Evolutionary conservation across 495 filamentous ascomycete species (phyloP), one percentile per base, ranked within the genome.

Genomic region (Acidiella bohemica): DNA sequence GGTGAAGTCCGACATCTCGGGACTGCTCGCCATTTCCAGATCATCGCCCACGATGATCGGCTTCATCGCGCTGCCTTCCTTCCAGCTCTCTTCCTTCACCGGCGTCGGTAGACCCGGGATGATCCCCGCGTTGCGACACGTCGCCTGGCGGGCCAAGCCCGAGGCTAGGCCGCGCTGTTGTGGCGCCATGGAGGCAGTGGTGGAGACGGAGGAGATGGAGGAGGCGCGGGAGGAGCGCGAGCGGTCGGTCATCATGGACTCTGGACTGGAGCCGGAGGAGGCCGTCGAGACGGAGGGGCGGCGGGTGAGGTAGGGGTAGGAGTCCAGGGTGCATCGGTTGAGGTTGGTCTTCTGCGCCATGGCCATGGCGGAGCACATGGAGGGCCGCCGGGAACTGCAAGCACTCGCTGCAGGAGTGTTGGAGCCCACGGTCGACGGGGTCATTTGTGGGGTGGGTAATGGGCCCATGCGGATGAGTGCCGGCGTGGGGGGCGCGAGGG

Each of bases 371-470:
- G 74, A 67, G 49, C 76, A 67, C 73, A 93, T 87, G 13, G 83
- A 81, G 4, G 75, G 68, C 42, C 62, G 75, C 52, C 65, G 66
- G 25, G 62, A 63, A 39, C 61, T 58, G 40, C 61, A 66, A 61
- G 70, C 67, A 80, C 81, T 80, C 81, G 68, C 87, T 65, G 87
- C 86, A 82, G 88, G 88, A 80, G 87, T 92, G 64, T 66, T 73
- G 53, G 75, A 76, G 59, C 72, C 70, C 47, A 70, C 71, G 24
- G 70, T 67, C 53, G 84, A 78, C n/a, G 85, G 84, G 13, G 84
- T 87, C 60, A 88, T 60, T 51, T 76, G 73, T 39, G 84, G 82
- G 1, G 84, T 93, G 10, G 80, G 84, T 47, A 87, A 64, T 38
- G 81, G 72, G 46, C 71, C 73, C 43, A 80, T 64, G 41, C 71